Evolutionary conservation across 2,329 filamentous ascomycete species (phyloP).

Genomic region (Colletotrichum orchidophilum): DNA sequence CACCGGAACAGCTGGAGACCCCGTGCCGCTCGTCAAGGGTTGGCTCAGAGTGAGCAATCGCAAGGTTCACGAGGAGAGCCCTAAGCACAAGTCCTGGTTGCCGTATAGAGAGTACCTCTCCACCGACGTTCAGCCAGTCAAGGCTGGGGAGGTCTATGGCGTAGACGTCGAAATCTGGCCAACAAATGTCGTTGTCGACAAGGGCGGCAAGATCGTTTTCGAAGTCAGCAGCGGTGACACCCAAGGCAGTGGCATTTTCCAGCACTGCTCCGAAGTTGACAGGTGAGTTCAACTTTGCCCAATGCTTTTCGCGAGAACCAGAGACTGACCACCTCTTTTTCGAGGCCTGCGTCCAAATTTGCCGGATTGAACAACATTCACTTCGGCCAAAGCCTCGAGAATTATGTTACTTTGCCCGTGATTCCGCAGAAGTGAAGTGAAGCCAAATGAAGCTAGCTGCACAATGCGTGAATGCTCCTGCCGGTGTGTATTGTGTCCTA

Average conservation of each 20-base stretch:
- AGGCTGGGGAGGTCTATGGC: conserved; percentile 62
- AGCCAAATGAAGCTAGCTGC: background rate
- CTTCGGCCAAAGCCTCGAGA: conserved; percentile 57
- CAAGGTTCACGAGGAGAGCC: conserved; percentile 60
- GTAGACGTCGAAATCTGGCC: conserved; percentile 74
- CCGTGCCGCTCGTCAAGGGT: conserved; percentile 70
- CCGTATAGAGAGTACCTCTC: conserved; percentile 68
- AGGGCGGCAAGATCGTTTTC: conserved; percentile 62
- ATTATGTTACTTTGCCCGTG: conserved; percentile 63
- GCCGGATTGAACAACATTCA: conserved; percentile 61
- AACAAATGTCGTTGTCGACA: conserved; percentile 62
- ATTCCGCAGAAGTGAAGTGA: conserved; percentile 48
- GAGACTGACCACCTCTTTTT: conserved; percentile 56
- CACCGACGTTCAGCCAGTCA: conserved; percentile 64
- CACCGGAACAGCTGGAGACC: conserved; percentile 72
- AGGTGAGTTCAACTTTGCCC: conserved; percentile 48
- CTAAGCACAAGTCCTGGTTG: conserved; percentile 61
- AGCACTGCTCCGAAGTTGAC: conserved; percentile 60
- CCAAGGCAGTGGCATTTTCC: conserved; percentile 66
- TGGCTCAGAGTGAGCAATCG: conserved; percentile 69
- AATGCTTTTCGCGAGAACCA: conserved; percentile 35
- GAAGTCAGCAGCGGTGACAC: conserved; percentile 67
- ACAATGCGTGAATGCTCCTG: no score
- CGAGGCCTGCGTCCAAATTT: conserved; percentile 51
- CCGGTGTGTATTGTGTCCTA: no score